phyloP scores from a whole-genome alignment of 2,329 filamentous ascomycete species.

The Pestalotiopsis sp. region DNA sequence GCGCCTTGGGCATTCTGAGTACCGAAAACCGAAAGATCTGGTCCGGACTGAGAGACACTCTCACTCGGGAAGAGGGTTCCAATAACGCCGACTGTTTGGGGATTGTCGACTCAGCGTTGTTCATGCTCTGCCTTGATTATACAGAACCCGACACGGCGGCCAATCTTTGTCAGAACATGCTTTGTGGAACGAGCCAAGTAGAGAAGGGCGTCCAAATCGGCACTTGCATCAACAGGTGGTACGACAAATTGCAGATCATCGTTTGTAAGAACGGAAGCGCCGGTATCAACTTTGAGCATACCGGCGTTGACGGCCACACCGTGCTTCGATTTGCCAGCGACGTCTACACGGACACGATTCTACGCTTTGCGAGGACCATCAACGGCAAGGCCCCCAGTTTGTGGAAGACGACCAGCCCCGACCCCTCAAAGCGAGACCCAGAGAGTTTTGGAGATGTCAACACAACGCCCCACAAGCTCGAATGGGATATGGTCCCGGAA shows the following conservation, averaged over 20 bases:
- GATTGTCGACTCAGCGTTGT: slow-evolving; percentile 92
- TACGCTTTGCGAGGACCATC: slow-evolving; percentile 92
- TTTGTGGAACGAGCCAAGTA: slow-evolving; percentile 90
- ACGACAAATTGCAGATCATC: slow-evolving; percentile 98
- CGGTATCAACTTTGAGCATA: slow-evolving; percentile 99
- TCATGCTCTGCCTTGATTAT: slow-evolving; percentile 90
- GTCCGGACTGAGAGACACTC: slow-evolving; percentile 86
- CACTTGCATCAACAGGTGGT: slow-evolving; percentile 98
- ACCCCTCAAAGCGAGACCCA: slow-evolving; percentile 89
- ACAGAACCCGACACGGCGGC: slow-evolving; percentile 80
- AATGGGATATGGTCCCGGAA: slow-evolving; percentile 97
- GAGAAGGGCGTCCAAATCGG: slow-evolving; percentile 94
- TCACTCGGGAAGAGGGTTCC: slow-evolving; percentile 82
- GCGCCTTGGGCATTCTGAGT: slow-evolving; percentile 87
- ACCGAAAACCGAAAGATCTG: slow-evolving; percentile 97
- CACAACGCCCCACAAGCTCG: slow-evolving; percentile 91
- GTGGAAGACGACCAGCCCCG: slow-evolving; percentile 88
- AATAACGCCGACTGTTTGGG: slow-evolving; percentile 96
- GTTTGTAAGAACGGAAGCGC: slow-evolving; percentile 98
- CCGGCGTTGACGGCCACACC: slow-evolving; percentile 95
- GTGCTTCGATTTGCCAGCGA: slow-evolving; percentile 96
- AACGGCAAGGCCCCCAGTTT: slow-evolving; percentile 90
- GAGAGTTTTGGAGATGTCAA: slow-evolving; percentile 90
- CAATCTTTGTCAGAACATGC: slow-evolving; percentile 96
- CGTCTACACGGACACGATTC: slow-evolving; percentile 95